Percentiles rank a stretch among this genome's conserved stretches.
phyloP scores from a whole-genome alignment of 176 grass and related monocot species.

The Avena atlantica region DNA sequence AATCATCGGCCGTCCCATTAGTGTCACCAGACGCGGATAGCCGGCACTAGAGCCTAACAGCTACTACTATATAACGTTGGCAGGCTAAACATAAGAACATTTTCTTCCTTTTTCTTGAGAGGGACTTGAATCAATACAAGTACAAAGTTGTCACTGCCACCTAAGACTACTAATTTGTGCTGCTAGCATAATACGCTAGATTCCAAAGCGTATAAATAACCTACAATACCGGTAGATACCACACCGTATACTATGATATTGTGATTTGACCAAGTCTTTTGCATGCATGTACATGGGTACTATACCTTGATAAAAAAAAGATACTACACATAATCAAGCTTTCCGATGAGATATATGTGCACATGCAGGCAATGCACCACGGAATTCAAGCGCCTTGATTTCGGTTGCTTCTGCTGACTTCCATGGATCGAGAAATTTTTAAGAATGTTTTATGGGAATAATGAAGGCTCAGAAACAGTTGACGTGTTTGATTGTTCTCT shows the following conservation, averaged over 20 bases:
- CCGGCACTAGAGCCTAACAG: slow-evolving; percentile 35
- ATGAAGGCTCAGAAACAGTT: slow-evolving; percentile 18
- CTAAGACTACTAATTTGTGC: slow-evolving; percentile 31
- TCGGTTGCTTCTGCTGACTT: slow-evolving; percentile 56
- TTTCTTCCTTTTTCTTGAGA: slow-evolving; percentile 52
- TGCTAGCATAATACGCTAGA: background rate
- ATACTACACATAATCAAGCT: background rate
- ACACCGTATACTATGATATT: slow-evolving; percentile 21
- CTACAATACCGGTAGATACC: background rate
- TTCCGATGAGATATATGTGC: slow-evolving; percentile 7
- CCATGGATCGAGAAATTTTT: slow-evolving; percentile 45
- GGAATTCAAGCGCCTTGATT: slow-evolving; percentile 48
- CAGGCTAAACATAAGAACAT: background rate
- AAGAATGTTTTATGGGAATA: slow-evolving; percentile 35
- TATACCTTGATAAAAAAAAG: background rate
- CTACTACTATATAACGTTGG: background rate
- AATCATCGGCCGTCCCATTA: slow-evolving; percentile 21
- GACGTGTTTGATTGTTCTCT: slow-evolving; percentile 34
- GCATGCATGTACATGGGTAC: background rate
- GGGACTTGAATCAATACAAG: slow-evolving; percentile 19
- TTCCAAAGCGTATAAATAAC: background rate
- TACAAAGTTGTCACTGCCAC: slow-evolving; percentile 19
- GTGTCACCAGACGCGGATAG: slow-evolving; percentile 37
- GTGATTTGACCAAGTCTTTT: slow-evolving; percentile 6
- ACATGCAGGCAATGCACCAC: slow-evolving; percentile 35